A percentile compares a stretch with the other conserved stretches of the same genome.
phyloP scores from a whole-genome alignment of 176 grass and related monocot genomes.

The Thalia dealbata region DNA sequence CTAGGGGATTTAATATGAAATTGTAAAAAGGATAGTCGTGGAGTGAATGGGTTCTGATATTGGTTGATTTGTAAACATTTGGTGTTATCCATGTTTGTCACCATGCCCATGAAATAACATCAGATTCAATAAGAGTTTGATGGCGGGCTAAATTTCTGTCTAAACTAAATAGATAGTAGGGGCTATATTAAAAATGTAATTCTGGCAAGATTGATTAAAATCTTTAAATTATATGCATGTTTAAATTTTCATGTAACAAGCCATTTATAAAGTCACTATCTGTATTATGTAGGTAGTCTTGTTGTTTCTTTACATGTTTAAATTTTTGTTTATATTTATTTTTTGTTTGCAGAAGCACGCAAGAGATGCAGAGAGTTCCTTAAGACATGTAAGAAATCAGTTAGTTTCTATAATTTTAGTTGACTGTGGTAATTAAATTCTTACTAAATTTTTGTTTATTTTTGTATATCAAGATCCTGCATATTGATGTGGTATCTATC shows the following conservation, averaged over 20 bases:
- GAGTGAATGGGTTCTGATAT: no score
- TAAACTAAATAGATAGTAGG: no score
- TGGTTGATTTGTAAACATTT: no score
- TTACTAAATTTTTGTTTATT: background rate
- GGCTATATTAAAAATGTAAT: no score
- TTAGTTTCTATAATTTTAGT: background rate
- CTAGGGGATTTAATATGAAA: no score
- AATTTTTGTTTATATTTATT: slow-evolving; percentile 4
- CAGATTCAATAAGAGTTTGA: no score
- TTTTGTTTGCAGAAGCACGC: slow-evolving; percentile 40
- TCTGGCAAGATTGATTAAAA: no score
- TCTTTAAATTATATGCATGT: no score
- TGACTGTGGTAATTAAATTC: background rate
- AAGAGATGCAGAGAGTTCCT: slow-evolving; percentile 29
- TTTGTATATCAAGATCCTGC: background rate
- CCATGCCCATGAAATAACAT: no score
- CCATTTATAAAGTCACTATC: background rate
- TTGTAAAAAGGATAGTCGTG: no score
- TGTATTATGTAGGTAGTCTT: slow-evolving; percentile 9
- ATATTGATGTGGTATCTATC: background rate
- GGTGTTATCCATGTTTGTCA: no score
- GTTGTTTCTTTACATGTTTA: background rate
- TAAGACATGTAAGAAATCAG: slow-evolving; percentile 50
- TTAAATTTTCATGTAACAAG: background rate
- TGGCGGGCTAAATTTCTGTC: no score